Evolutionary conservation across 257 asterid genomes (phyloP).

Genomic region (Solanum sejunctum): DNA sequence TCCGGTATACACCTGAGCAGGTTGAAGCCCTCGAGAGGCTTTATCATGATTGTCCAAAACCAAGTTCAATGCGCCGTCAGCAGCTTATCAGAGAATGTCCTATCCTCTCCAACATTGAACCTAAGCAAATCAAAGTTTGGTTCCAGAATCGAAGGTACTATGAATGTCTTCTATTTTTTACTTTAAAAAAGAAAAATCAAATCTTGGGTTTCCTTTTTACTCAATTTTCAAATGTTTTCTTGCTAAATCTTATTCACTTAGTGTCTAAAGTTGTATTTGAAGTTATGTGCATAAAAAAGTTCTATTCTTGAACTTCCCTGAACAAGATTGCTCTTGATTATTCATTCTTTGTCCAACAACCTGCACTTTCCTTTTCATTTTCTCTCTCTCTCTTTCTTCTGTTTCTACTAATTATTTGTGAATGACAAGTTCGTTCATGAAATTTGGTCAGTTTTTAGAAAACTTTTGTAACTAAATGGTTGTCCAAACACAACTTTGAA

Average conservation of each 20-base stretch:
- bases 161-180: not conserved
- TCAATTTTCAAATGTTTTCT: not conserved
- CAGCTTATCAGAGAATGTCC: constrained; percentile 85
- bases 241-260: not conserved
- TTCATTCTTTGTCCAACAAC: not conserved
- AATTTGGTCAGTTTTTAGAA: not conserved
- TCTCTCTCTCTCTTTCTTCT: not conserved
- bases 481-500: not conserved
- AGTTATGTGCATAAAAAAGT: not conserved
- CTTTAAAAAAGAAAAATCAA: not conserved
- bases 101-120: constrained; percentile 68
- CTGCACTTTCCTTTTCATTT: not conserved
- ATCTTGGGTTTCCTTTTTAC: not conserved
- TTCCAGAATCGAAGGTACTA: constrained; percentile 79
- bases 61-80: constrained; percentile 81
- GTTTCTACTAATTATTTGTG: not conserved
- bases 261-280: not conserved
- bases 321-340: too few relatives aligned
- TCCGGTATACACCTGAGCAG: constrained; percentile 82
- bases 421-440: not conserved
- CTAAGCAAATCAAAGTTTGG: constrained; percentile 94
- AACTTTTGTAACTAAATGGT: not conserved
- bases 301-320: not conserved
- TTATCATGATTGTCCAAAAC: constrained; percentile 85
- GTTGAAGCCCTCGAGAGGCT: constrained; percentile 93